A percentile compares a stretch with the other conserved stretches of the same genome.
Evolutionary conservation across 2,329 filamentous ascomycete genomes (phyloP).

Genomic region (Pyrenochaeta sp.): DNA sequence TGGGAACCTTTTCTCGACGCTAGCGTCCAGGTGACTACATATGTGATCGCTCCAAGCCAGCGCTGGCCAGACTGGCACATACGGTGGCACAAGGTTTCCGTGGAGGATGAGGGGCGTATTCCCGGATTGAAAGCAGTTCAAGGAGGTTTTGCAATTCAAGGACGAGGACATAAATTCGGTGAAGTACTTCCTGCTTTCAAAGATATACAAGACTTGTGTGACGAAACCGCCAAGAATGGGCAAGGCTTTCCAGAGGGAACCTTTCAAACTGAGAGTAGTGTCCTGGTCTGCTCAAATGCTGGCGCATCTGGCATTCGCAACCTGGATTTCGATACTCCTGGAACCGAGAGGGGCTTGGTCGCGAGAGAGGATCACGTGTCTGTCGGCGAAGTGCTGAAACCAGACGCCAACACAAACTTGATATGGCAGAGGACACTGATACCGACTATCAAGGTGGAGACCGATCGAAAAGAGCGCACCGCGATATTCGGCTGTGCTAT

Average conservation of each 20-base stretch:
- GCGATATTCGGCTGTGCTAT: slow-evolving; percentile 27
- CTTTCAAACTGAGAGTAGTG: slow-evolving; percentile 6
- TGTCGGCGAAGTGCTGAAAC: slow-evolving; percentile 38
- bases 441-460: slow-evolving; percentile 25
- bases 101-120: too few species aligned
- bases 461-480: neutral
- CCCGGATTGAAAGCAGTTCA: slow-evolving; percentile 27
- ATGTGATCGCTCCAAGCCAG: slow-evolving; percentile 29
- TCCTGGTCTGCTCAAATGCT: slow-evolving; percentile 36
- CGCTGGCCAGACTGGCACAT: slow-evolving; percentile 43
- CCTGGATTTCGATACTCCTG: neutral
- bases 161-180: slow-evolving; percentile 25
- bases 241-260: slow-evolving; percentile 26
- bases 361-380: too few species aligned
- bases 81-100: slow-evolving; percentile 29
- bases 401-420: slow-evolving; percentile 46
- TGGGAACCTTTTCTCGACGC: slow-evolving; percentile 44
- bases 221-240: neutral
- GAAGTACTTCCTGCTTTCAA: slow-evolving; percentile 21
- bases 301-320: slow-evolving; percentile 35
- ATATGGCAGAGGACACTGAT: slow-evolving; percentile 45
- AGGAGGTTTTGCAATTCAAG: slow-evolving; percentile 43
- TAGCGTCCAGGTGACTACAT: slow-evolving; percentile 29
- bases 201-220: neutral
- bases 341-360: too few species aligned